These are phyloP conservation scores for Monilinia vaccinii-corymbosi DNA, from an alignment of 2,329 filamentous ascomycete species.

Conservation along the genomic window DNA sequence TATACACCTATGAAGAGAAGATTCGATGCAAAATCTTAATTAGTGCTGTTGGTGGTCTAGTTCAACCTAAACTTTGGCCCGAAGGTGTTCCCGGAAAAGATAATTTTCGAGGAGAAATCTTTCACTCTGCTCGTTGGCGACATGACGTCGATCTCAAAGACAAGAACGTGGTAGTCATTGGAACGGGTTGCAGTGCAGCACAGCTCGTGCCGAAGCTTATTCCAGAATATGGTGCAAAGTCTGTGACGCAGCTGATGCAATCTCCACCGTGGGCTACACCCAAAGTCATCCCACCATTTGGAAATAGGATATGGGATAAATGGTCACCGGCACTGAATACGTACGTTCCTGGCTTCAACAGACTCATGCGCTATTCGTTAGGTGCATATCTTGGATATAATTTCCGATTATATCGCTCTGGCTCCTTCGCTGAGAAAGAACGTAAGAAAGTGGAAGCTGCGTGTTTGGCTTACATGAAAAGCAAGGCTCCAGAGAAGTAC, in stretches of 20 bases:
- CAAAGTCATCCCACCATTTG: constrained; percentile 29
- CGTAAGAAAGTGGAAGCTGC: constrained; percentile 35
- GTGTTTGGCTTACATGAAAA: constrained; percentile 38
- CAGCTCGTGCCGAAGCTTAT: constrained; percentile 46
- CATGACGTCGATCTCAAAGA: constrained; percentile 41
- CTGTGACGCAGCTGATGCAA: constrained; percentile 50
- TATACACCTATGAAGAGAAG: constrained; percentile 42
- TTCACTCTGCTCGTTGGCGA: constrained; percentile 50
- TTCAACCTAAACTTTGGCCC: constrained; percentile 44
- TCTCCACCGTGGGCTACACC: constrained; percentile 48
- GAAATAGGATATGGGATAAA: constrained; percentile 36
- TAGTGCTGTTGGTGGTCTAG: constrained; percentile 45
- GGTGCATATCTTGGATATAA: constrained; percentile 36
- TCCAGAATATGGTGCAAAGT: constrained; percentile 37
- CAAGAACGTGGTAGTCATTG: constrained; percentile 48
- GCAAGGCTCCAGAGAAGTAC: constrained; percentile 43
- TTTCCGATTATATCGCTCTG: constrained; percentile 39
- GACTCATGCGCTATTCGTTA: constrained; percentile 33
- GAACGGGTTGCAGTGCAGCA: constrained; percentile 48
- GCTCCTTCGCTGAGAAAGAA: constrained; percentile 31
- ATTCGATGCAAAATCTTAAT: constrained; percentile 46
- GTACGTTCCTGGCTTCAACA: constrained; percentile 39
- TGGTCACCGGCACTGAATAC: constrained; percentile 37
- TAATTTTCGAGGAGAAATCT: constrained; percentile 43
- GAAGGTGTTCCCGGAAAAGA: constrained; percentile 42